Conservation (phyloP, 768 basidiomycete genomes). For the Kwoniella bestiolae region DNA sequence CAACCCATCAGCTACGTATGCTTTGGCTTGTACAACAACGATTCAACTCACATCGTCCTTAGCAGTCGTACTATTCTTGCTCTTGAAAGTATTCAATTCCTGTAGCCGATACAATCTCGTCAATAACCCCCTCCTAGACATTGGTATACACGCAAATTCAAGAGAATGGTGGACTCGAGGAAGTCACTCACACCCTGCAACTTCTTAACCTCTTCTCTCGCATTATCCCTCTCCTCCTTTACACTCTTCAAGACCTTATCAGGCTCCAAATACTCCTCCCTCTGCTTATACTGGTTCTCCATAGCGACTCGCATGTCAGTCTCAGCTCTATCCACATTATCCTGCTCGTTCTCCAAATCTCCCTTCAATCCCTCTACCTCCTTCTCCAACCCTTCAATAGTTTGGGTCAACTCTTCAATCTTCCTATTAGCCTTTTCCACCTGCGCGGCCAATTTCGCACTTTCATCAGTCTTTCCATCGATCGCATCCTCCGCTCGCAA, state of each 20-base stretch:
- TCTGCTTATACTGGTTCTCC: constrained; percentile 21
- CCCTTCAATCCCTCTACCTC: constrained; percentile 10
- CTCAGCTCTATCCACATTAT: constrained; percentile 62
- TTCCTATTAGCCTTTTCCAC: constrained; percentile 40
- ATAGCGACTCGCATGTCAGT: constrained; percentile 60
- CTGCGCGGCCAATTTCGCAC: constrained; percentile 31
- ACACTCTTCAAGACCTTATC: constrained; percentile 2
- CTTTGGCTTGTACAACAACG: neutral
- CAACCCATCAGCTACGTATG: neutral
- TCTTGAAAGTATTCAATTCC: neutral
- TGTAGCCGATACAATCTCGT: too few relatives aligned
- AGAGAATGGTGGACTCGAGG: too few relatives aligned
- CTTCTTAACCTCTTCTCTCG: constrained; percentile 6
- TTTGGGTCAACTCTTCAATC: neutral
- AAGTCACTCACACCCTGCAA: constrained; percentile 7
- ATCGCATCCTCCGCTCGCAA: neutral
- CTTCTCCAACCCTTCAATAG: neutral
- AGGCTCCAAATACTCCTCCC: constrained; percentile 3
- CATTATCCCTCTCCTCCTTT: constrained; percentile 16
- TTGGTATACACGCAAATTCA: neutral
- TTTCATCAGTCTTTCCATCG: neutral
- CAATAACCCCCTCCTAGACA: neutral
- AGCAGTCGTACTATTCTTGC: neutral
- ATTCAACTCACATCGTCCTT: neutral
- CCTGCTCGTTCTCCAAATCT: constrained; percentile 64